Percentiles rank a stretch among this genome's conserved stretches.
phyloP scores from a whole-genome alignment of 208 protist species.

The Crithidia fasciculata region DNA sequence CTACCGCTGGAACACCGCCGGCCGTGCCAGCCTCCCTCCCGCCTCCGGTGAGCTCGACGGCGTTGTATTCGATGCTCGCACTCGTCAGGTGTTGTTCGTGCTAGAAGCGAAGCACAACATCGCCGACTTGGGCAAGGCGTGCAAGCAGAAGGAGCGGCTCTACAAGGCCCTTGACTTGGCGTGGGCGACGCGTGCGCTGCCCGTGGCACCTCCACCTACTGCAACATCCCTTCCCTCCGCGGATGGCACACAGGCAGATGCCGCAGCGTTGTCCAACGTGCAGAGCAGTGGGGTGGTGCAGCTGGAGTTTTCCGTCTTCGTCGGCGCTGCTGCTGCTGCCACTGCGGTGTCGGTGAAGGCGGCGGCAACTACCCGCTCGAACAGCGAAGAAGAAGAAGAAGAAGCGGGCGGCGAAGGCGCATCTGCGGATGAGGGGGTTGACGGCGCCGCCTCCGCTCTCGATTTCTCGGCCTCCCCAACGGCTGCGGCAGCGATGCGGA shows the following conservation, averaged over 20 bases:
- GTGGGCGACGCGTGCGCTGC: background rate
- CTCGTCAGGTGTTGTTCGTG: slow-evolving; percentile 28
- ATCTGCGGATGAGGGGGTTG: background rate
- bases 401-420: background rate
- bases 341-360: background rate
- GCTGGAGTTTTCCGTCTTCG: background rate
- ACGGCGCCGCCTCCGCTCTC: background rate
- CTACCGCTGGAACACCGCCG: slow-evolving; percentile 4
- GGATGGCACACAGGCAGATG: background rate
- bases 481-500: background rate
- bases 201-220: background rate
- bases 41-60: slow-evolving; percentile 28
- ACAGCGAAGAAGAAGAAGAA: background rate
- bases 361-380: background rate
- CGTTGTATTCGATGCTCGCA: slow-evolving; percentile 16
- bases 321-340: background rate
- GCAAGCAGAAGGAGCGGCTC: slow-evolving; percentile 23
- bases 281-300: background rate
- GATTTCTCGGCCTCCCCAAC: too few relatives aligned
- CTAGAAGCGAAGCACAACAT: slow-evolving; percentile 36
- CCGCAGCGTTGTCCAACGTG: background rate
- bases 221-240: too few relatives aligned
- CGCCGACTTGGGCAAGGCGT: slow-evolving; percentile 29
- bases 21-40: background rate
- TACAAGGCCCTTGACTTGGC: slow-evolving; percentile 17